These are phyloP conservation scores for Colletotrichum lentis DNA, from an alignment of 2,329 filamentous ascomycete genomes.

Conservation along the genomic window DNA sequence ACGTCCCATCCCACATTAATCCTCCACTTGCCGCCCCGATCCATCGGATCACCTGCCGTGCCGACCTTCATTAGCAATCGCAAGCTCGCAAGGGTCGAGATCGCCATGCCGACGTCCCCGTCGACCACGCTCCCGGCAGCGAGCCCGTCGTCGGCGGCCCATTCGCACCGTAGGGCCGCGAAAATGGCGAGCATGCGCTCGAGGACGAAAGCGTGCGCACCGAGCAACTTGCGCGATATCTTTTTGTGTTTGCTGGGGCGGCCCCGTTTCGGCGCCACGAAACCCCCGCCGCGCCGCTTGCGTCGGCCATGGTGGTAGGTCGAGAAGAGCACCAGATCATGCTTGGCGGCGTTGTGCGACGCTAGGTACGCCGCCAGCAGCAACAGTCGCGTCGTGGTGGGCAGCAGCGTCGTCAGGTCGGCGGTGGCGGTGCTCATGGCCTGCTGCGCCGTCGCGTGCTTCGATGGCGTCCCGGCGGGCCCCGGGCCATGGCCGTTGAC, in stretches of 20 bases:
- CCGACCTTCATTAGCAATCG: slow-evolving; percentile 73
- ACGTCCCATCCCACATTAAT: slow-evolving; percentile 84
- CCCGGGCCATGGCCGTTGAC: background rate
- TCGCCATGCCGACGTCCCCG: slow-evolving; percentile 67
- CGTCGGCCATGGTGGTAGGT: slow-evolving; percentile 67
- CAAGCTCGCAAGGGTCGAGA: slow-evolving; percentile 77
- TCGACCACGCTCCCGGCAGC: slow-evolving; percentile 53
- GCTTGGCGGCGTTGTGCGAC: slow-evolving; percentile 78
- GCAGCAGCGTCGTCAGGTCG: slow-evolving; percentile 67
- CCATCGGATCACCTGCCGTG: slow-evolving; percentile 68
- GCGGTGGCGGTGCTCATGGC: slow-evolving; percentile 10
- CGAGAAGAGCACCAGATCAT: slow-evolving; percentile 79
- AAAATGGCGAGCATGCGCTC: slow-evolving; percentile 84
- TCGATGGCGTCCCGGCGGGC: slow-evolving; percentile 21
- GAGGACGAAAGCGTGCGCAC: slow-evolving; percentile 78
- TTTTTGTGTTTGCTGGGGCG: slow-evolving; percentile 67
- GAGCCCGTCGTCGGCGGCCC: slow-evolving; percentile 52
- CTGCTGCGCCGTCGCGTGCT: slow-evolving; percentile 15
- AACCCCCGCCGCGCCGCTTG: slow-evolving; percentile 59
- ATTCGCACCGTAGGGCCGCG: slow-evolving; percentile 68
- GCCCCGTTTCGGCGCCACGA: slow-evolving; percentile 45
- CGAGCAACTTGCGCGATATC: slow-evolving; percentile 79
- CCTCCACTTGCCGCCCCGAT: slow-evolving; percentile 76
- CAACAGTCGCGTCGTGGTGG: slow-evolving; percentile 76
- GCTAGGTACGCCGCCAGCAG: slow-evolving; percentile 82